These are phyloP conservation scores for Melampsora americana DNA, from an alignment of 1,284 basidiomycete genomes.

Conservation along the genomic window DNA sequence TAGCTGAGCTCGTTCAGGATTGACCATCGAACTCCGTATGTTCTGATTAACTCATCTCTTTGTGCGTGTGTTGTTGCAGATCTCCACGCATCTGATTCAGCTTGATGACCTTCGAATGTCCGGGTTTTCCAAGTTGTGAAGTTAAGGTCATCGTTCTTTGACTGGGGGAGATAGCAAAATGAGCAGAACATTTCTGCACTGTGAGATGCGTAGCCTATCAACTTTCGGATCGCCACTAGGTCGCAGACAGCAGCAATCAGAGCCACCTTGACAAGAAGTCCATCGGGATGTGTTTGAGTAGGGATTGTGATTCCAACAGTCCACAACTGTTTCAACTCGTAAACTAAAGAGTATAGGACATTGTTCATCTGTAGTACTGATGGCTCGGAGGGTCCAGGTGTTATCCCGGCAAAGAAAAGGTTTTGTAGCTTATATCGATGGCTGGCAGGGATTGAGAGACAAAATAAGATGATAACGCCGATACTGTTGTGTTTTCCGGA, in stretches of 20 bases:
- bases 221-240: conserved; percentile 21
- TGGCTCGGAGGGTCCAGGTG: conserved; percentile 30
- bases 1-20: conserved; percentile 26
- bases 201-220: conserved; percentile 37
- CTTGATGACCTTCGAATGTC: conserved; percentile 17
- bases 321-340: conserved; percentile 26
- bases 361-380: conserved; percentile 39
- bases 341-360: conserved; percentile 10
- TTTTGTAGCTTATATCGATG: conserved; percentile 39
- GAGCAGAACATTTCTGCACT: conserved; percentile 36
- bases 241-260: conserved; percentile 35
- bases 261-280: conserved; percentile 14
- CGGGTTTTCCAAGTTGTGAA: background rate
- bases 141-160: conserved; percentile 11
- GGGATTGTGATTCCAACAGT: conserved; percentile 11
- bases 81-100: conserved; percentile 26
- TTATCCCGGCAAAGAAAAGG: conserved; percentile 33
- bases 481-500: conserved; percentile 34
- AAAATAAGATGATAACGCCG: conserved; percentile 35
- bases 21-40: conserved; percentile 21
- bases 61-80: conserved; percentile 21
- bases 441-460: conserved; percentile 27
- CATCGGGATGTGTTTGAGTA: conserved; percentile 2
- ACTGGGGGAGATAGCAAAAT: conserved; percentile 29
- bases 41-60: background rate